Evolutionary conservation across 768 basidiomycete genomes (phyloP).

Genomic region (Botryobasidium botryosum): DNA sequence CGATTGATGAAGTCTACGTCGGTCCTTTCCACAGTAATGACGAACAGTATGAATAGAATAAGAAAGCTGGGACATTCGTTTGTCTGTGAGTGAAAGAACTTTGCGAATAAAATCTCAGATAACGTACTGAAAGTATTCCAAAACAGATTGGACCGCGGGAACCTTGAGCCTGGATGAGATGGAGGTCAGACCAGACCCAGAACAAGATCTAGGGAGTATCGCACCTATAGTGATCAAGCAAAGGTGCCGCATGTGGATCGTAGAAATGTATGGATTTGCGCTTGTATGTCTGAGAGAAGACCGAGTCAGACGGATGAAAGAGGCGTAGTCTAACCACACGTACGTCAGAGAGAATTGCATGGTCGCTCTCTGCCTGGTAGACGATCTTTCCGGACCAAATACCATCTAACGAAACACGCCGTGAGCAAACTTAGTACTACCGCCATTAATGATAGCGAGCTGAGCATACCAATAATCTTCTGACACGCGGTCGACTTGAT

Average conservation of each 20-base stretch:
- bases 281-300: slow-evolving; percentile 65
- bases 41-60: slow-evolving; percentile 59
- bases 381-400: slow-evolving; percentile 54
- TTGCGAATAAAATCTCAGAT: neutral
- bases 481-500: slow-evolving; percentile 82
- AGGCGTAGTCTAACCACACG: slow-evolving; percentile 13
- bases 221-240: slow-evolving; percentile 91
- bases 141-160: slow-evolving; percentile 73
- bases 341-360: slow-evolving; percentile 82
- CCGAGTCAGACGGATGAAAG: neutral
- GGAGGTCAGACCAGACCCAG: neutral
- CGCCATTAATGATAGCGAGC: neutral
- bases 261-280: slow-evolving; percentile 83
- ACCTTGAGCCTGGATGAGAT: slow-evolving; percentile 56
- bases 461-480: slow-evolving; percentile 54
- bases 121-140: slow-evolving; percentile 72
- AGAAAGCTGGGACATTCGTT: slow-evolving; percentile 59
- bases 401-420: slow-evolving; percentile 5
- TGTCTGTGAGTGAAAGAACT: slow-evolving; percentile 3
- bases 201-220: too few species aligned
- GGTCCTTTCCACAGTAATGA: slow-evolving; percentile 63
- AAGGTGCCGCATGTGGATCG: slow-evolving; percentile 80
- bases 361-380: slow-evolving; percentile 74
- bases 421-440: neutral
- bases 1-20: slow-evolving; percentile 42